Conservation (phyloP, 495 filamentous ascomycete genomes). For the Penicillium macrosclerotiorum region DNA sequence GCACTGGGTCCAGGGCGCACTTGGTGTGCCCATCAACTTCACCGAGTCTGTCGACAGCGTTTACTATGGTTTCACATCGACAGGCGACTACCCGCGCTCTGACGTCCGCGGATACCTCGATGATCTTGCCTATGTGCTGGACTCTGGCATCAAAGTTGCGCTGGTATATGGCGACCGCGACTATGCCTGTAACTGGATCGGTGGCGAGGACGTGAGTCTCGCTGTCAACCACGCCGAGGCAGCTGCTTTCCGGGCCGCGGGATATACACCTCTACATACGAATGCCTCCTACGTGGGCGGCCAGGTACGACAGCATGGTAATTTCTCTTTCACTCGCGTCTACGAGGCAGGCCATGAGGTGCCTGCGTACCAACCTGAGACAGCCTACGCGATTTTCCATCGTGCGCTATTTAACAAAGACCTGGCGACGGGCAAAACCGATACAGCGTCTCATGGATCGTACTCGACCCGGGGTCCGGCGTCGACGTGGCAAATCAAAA, state of each 20-base stretch:
- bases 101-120: conserved; percentile 50
- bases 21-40: conserved; percentile 68
- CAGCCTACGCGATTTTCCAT: conserved; percentile 53
- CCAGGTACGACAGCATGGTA: conserved; percentile 55
- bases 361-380: conserved; percentile 57
- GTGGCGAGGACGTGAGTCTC: conserved; percentile 44
- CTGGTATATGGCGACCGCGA: conserved; percentile 67
- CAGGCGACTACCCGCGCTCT: conserved; percentile 44
- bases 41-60: conserved; percentile 52
- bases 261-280: conserved; percentile 48
- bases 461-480: conserved; percentile 51
- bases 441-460: conserved; percentile 30
- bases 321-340: conserved; percentile 59
- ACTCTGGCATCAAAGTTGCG: conserved; percentile 61
- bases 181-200: conserved; percentile 56
- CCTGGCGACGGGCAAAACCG: conserved; percentile 53
- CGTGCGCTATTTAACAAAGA: conserved; percentile 53
- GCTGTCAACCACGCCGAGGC: conserved; percentile 39
- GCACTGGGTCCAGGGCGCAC: conserved; percentile 56
- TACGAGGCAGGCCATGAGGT: conserved; percentile 63
- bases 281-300: conserved; percentile 47
- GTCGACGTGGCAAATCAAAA: conserved; percentile 52
- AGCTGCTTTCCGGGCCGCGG: conserved; percentile 44
- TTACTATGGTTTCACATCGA: conserved; percentile 48
- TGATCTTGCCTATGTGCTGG: conserved; percentile 51